phyloP scores from a whole-genome alignment of 2,329 filamentous ascomycete genomes.

The Aspergillus sp. region DNA sequence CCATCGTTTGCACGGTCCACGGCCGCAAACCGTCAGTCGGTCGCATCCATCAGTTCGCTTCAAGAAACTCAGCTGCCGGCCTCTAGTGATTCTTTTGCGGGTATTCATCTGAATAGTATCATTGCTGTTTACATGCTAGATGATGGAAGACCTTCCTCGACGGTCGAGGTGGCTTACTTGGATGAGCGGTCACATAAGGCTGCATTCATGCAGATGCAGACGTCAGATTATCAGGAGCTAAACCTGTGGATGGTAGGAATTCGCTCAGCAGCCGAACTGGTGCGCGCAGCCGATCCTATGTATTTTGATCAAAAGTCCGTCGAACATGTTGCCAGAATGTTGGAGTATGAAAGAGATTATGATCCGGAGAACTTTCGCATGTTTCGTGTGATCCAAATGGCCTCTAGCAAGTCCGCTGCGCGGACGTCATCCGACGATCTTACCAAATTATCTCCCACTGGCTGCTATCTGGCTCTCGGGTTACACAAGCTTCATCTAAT shows the following conservation, averaged over 20 bases:
- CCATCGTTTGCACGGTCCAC: constrained; percentile 36
- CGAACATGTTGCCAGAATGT: constrained; percentile 56
- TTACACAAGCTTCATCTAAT: constrained; percentile 66
- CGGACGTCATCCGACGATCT: constrained; percentile 63
- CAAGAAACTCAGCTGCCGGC: constrained; percentile 58
- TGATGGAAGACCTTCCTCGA: constrained; percentile 62
- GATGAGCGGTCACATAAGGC: constrained; percentile 60
- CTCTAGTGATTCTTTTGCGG: constrained; percentile 50
- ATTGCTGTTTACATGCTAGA: constrained; percentile 64
- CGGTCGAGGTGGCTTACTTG: constrained; percentile 63
- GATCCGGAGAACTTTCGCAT: constrained; percentile 63
- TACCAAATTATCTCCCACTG: constrained; percentile 58
- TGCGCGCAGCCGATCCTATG: constrained; percentile 47
- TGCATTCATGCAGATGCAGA: constrained; percentile 60
- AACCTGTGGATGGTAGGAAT: constrained; percentile 62
- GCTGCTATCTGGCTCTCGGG: constrained; percentile 66
- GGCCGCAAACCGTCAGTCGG: constrained; percentile 50
- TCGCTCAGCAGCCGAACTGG: constrained; percentile 54
- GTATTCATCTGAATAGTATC: constrained; percentile 60
- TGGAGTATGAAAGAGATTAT: constrained; percentile 65
- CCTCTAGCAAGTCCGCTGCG: constrained; percentile 50
- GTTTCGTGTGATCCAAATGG: constrained; percentile 63
- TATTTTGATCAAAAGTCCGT: constrained; percentile 56
- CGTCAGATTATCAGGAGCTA: constrained; percentile 60
- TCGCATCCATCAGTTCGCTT: constrained; percentile 56